Evolutionary conservation across 2,329 filamentous ascomycete species (phyloP).

Genomic region (Metarhizium anisopliae): DNA sequence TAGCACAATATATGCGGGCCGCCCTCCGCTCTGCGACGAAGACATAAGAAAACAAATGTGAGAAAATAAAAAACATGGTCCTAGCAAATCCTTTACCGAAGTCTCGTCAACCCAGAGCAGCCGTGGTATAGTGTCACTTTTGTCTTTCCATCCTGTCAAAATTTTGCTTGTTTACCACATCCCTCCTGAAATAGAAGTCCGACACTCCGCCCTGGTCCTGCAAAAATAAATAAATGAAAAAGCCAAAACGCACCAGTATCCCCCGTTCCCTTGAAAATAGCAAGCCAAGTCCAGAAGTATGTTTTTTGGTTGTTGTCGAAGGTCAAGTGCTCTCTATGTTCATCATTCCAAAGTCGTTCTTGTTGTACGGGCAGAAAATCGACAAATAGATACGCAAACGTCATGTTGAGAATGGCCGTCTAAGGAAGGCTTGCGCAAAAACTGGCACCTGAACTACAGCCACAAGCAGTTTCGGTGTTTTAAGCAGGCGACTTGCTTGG

Average conservation of each 20-base stretch:
- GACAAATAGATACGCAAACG: slow-evolving; percentile 15
- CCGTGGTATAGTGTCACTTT: slow-evolving; percentile 29
- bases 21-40: slow-evolving; percentile 22
- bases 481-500: slow-evolving; percentile 53
- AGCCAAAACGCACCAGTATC: slow-evolving; percentile 25
- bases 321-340: slow-evolving; percentile 37
- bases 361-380: slow-evolving; percentile 14
- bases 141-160: slow-evolving; percentile 28
- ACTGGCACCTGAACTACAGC: slow-evolving; percentile 5
- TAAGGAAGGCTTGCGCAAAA: slow-evolving; percentile 19
- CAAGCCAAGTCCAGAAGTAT: slow-evolving; percentile 31
- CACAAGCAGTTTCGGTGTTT: slow-evolving; percentile 9
- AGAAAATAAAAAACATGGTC: slow-evolving; percentile 14
- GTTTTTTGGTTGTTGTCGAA: slow-evolving; percentile 25
- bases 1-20: slow-evolving; percentile 7
- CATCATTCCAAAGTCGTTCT: slow-evolving; percentile 31
- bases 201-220: slow-evolving; percentile 29
- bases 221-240: slow-evolving; percentile 8
- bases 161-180: slow-evolving; percentile 18
- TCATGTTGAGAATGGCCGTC: slow-evolving; percentile 14
- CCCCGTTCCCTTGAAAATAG: slow-evolving; percentile 29
- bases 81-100: slow-evolving; percentile 22
- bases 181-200: slow-evolving; percentile 27
- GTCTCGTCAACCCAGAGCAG: slow-evolving; percentile 26
- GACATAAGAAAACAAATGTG: neutral